These are phyloP conservation scores for Trametes hirsuta DNA, from an alignment of 1,284 basidiomycete genomes.

Conservation along the genomic window DNA sequence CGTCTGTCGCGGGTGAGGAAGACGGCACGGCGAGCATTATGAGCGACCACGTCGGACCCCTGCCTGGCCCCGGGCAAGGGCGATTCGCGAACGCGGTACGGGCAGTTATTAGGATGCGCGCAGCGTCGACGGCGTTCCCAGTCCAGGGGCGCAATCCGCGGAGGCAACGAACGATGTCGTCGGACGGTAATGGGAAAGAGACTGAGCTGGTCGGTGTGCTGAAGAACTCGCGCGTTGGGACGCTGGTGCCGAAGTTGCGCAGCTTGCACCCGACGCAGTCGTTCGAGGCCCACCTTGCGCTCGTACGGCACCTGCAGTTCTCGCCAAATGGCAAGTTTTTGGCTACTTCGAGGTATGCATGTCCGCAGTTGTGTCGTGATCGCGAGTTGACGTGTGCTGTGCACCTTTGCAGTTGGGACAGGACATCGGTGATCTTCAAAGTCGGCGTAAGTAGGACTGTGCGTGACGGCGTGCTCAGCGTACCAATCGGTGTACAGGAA, in stretches of 20 bases:
- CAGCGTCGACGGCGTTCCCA: slow-evolving; percentile 35
- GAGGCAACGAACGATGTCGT: slow-evolving; percentile 50
- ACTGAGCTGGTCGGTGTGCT: slow-evolving; percentile 42
- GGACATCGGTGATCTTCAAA: slow-evolving; percentile 73
- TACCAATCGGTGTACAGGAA: slow-evolving; percentile 41
- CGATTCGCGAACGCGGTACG: slow-evolving; percentile 49
- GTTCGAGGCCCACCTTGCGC: slow-evolving; percentile 62
- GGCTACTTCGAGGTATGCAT: slow-evolving; percentile 65
- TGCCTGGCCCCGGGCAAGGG: slow-evolving; percentile 31
- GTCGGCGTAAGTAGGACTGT: slow-evolving; percentile 53
- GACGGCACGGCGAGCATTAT: slow-evolving; percentile 25
- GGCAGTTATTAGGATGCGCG: slow-evolving; percentile 50
- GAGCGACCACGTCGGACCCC: slow-evolving; percentile 16
- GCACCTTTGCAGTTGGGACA: slow-evolving; percentile 62
- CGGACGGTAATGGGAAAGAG: slow-evolving; percentile 31
- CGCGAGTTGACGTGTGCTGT: background rate
- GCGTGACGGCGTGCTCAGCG: background rate
- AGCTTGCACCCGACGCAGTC: slow-evolving; percentile 61
- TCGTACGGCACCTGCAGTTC: slow-evolving; percentile 73
- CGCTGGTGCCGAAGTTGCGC: slow-evolving; percentile 60
- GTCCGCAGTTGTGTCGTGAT: background rate
- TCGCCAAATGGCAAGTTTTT: slow-evolving; percentile 71
- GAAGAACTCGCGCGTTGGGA: slow-evolving; percentile 55
- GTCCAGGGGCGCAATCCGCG: slow-evolving; percentile 32
- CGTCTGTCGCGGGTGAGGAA: slow-evolving; percentile 32